Evolutionary conservation across 192 early-diverging fungal species (phyloP).

Genomic region (Phlyctochytrium planicorne): DNA sequence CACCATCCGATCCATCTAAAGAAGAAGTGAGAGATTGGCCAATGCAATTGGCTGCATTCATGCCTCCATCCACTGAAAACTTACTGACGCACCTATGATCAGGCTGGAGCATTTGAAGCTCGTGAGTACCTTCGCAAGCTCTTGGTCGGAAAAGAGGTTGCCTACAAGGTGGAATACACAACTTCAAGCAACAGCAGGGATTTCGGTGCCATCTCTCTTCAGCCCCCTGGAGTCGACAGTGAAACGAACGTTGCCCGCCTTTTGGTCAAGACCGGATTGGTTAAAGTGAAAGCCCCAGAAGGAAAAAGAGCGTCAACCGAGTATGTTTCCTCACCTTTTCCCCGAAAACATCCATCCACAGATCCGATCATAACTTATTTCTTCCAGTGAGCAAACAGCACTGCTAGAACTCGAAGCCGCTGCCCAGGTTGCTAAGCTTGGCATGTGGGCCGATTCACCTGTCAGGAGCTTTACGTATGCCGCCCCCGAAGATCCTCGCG

Average conservation of each 20-base stretch:
- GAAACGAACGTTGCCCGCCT: constrained; percentile 69
- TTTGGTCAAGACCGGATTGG: constrained; percentile 81
- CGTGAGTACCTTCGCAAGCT: constrained; percentile 87
- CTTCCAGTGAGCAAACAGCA: constrained; percentile 48
- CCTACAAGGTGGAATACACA: constrained; percentile 78
- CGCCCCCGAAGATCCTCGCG: constrained; percentile 52
- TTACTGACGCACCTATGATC: constrained; percentile 8
- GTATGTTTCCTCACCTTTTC: constrained; percentile 30
- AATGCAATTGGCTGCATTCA: not conserved
- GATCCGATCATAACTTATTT: not conserved
- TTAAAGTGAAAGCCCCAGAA: constrained; percentile 60
- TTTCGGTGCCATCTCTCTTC: constrained; percentile 51
- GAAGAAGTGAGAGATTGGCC: constrained; percentile 82
- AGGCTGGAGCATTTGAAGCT: constrained; percentile 69
- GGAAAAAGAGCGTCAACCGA: constrained; percentile 37
- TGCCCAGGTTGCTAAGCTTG: constrained; percentile 68
- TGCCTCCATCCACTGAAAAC: not conserved
- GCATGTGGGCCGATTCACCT: constrained; percentile 71
- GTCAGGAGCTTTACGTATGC: constrained; percentile 14
- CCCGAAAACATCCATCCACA: not conserved
- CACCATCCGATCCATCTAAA: constrained; percentile 64
- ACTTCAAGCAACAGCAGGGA: constrained; percentile 59
- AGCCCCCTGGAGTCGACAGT: constrained; percentile 45
- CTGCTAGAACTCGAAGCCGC: constrained; percentile 64
- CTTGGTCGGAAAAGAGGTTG: constrained; percentile 85